Evolutionary conservation across 176 grass and related monocot genomes (phyloP).

Genomic region (Panicum miliaceum): DNA sequence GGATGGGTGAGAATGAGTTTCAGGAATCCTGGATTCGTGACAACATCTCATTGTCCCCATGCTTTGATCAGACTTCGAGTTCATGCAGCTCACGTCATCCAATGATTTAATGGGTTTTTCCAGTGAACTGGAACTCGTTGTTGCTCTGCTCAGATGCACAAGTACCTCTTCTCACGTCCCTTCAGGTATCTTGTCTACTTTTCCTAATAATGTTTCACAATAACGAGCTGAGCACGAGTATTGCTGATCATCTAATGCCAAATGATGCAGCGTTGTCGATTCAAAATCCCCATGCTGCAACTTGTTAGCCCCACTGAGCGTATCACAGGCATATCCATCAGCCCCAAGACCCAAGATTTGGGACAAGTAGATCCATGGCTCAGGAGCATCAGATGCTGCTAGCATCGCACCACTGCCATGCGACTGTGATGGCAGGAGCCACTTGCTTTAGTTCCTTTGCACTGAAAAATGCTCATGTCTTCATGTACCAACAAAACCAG

Average conservation of each 20-base stretch:
- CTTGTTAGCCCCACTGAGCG: not conserved
- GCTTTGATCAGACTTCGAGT: not conserved
- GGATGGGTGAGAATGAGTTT: not conserved
- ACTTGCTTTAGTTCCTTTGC: not conserved
- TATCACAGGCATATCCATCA: not conserved
- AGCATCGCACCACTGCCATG: not conserved
- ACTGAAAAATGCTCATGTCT: not conserved
- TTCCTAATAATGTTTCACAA: not conserved
- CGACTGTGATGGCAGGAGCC: not conserved
- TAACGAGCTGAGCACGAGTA: not conserved
- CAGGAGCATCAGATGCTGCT: not conserved
- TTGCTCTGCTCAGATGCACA: not conserved
- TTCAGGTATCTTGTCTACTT: not conserved
- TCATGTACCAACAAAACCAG: conserved; percentile 16
- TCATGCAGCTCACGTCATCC: not conserved
- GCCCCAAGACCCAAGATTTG: conserved; percentile 11
- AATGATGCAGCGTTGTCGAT: not conserved
- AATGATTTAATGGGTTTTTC: not conserved
- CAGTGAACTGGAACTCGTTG: not conserved
- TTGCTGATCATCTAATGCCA: not conserved
- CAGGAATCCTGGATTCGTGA: conserved; percentile 20
- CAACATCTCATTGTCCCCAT: not conserved
- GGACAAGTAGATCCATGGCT: not conserved
- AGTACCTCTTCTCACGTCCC: not conserved
- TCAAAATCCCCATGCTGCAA: not conserved